phyloP scores from a whole-genome alignment of 495 filamentous ascomycete species.

The Emericellopsis terricola region DNA sequence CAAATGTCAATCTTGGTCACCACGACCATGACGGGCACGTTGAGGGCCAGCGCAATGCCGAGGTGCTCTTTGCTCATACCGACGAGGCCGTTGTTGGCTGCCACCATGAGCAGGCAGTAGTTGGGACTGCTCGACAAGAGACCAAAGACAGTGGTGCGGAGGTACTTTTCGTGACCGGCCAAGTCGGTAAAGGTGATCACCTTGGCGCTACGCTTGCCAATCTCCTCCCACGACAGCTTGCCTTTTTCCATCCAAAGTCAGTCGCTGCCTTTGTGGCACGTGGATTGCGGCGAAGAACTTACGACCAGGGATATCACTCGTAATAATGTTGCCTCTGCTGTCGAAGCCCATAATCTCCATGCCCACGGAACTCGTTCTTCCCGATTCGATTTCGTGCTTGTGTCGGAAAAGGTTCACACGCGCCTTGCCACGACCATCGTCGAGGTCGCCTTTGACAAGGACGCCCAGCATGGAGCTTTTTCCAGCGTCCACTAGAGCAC shows the following conservation, averaged over 20 bases:
- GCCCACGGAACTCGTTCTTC: conserved; percentile 86
- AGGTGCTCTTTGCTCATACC: conserved; percentile 98
- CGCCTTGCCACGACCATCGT: conserved; percentile 87
- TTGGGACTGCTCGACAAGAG: conserved; percentile 89
- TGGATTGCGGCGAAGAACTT: conserved; percentile 19
- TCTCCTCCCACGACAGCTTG: conserved; percentile 87
- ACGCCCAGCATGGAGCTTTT: conserved; percentile 97
- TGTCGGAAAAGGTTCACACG: conserved; percentile 94
- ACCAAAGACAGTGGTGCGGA: conserved; percentile 93
- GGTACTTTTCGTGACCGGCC: conserved; percentile 87
- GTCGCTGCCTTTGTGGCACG: background rate
- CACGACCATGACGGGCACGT: conserved; percentile 95
- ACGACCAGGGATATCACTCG: conserved; percentile 61
- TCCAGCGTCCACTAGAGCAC: conserved; percentile 61
- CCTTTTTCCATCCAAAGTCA: too few relatives aligned
- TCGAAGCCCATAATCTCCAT: conserved; percentile 99
- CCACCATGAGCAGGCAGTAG: conserved; percentile 96
- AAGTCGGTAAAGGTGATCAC: conserved; percentile 94
- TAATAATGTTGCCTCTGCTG: conserved; percentile 66
- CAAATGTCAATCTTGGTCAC: conserved; percentile 99
- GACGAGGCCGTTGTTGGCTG: conserved; percentile 91
- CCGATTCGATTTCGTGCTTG: conserved; percentile 93
- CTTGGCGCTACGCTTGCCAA: conserved; percentile 86
- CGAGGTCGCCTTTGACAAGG: conserved; percentile 83
- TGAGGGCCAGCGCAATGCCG: conserved; percentile 84